These are phyloP conservation scores for Hypholoma fasciculare DNA, from an alignment of 768 basidiomycete genomes.

Conservation along the genomic window DNA sequence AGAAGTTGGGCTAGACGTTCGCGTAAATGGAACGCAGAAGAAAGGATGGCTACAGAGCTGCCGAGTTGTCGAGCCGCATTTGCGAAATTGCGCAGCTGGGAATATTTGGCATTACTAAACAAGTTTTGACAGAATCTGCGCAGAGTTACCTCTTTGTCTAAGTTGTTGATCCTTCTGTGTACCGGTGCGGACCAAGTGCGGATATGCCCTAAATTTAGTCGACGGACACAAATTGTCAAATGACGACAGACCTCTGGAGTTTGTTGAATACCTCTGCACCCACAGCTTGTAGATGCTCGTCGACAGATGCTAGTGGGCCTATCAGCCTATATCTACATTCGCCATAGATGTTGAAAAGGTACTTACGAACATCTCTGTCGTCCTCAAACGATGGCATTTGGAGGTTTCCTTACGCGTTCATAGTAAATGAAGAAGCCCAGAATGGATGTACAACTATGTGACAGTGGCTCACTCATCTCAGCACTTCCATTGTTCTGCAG, in stretches of 20 bases:
- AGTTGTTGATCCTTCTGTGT: constrained; percentile 54
- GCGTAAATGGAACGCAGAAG: constrained; percentile 71
- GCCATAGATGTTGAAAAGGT: neutral
- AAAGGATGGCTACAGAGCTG: constrained; percentile 74
- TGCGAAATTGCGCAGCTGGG: constrained; percentile 70
- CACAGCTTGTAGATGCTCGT: constrained; percentile 67
- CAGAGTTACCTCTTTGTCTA: constrained; percentile 60
- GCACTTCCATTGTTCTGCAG: constrained; percentile 35
- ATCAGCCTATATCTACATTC: neutral
- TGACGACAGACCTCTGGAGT: constrained; percentile 53
- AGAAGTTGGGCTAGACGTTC: constrained; percentile 68
- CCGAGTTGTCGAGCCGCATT: constrained; percentile 78
- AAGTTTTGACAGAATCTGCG: neutral
- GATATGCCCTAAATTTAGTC: neutral
- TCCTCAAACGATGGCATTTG: constrained; percentile 57
- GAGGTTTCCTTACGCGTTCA: constrained; percentile 26
- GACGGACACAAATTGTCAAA: neutral
- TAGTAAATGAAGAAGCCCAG: neutral
- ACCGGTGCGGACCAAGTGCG: constrained; percentile 4
- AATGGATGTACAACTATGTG: neutral
- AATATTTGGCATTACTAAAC: neutral
- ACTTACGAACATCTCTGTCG: constrained; percentile 68
- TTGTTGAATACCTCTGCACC: constrained; percentile 66
- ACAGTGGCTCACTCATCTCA: constrained; percentile 26
- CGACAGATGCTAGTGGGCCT: constrained; percentile 49